A percentile compares a stretch with the other conserved stretches of the same genome.
Evolutionary conservation across 176 grass and related monocot species (phyloP).

Genomic region (Aegilops tauschii): DNA sequence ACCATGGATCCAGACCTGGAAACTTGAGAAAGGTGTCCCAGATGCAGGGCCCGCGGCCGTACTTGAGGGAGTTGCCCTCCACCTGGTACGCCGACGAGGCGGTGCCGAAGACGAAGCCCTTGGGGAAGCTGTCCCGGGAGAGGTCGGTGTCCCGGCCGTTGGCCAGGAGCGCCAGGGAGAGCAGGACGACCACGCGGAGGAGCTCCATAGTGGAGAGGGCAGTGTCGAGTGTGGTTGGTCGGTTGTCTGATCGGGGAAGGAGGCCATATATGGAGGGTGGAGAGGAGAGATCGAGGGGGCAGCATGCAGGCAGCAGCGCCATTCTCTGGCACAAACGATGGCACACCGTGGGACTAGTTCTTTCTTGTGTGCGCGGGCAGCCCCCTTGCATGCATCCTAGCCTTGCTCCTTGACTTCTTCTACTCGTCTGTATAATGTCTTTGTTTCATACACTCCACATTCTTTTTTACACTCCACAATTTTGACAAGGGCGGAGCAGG

Average conservation of each 20-base stretch:
- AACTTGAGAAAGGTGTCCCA: conserved; percentile 67
- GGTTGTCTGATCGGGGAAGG: not conserved
- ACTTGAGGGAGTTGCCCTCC: conserved; percentile 35
- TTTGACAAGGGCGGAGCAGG: no score
- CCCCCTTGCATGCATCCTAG: not conserved
- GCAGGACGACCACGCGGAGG: not conserved
- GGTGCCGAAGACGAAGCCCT: conserved; percentile 53
- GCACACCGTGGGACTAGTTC: conserved; percentile 24
- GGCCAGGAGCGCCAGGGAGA: conserved; percentile 3
- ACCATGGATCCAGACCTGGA: conserved; percentile 36
- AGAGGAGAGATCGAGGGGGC: not conserved
- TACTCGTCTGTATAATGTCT: not conserved
- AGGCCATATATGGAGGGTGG: not conserved
- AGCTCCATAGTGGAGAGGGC: conserved; percentile 20
- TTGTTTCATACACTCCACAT: no score
- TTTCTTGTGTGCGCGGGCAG: not conserved
- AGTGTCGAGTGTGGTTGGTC: not conserved
- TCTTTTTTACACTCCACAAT: no score
- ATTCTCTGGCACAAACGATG: conserved; percentile 30
- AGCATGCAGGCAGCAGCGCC: conserved; percentile 34
- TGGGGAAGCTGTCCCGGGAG: conserved; percentile 37
- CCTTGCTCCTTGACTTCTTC: not conserved
- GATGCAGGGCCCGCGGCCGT: conserved; percentile 44
- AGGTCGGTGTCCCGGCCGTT: conserved; percentile 13
- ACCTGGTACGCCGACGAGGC: conserved; percentile 68